Percentiles rank a stretch among this genome's conserved stretches.
Evolutionary conservation across 169 alveolate species (phyloP).

Genomic region (Perkinsus chesapeaki): DNA sequence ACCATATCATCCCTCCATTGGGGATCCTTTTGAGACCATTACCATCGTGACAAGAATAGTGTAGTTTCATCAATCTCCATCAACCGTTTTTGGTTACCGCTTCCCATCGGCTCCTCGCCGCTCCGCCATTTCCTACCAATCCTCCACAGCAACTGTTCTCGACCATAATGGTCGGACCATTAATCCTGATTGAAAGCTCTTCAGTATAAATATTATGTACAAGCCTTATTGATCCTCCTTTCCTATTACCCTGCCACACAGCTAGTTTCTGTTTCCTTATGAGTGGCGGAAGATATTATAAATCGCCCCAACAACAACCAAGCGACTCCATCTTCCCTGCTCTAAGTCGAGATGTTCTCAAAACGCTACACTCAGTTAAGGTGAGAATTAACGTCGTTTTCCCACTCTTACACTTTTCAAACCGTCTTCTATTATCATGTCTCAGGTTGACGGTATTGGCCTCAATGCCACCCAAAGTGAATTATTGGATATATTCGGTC

Average conservation of each 20-base stretch:
- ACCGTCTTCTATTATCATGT: too few species aligned
- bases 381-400: background rate
- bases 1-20: background rate
- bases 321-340: background rate
- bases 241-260: too few species aligned
- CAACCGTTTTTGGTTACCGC: background rate
- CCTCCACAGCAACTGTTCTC: too few species aligned
- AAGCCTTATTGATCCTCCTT: too few species aligned
- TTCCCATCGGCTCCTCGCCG: too few species aligned
- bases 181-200: too few species aligned
- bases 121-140: too few species aligned
- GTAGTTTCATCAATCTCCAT: background rate
- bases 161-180: too few species aligned
- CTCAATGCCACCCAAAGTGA: background rate
- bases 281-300: background rate
- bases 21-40: background rate
- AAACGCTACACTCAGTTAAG: background rate
- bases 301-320: too few species aligned
- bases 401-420: background rate
- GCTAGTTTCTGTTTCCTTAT: background rate
- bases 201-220: too few species aligned
- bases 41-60: background rate
- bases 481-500: background rate
- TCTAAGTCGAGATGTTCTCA: background rate
- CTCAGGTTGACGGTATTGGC: background rate